A percentile compares a stretch with the other conserved stretches of the same genome.
Evolutionary conservation across 176 grass and related monocot genomes (phyloP).

Genomic region (Carex scoparia): DNA sequence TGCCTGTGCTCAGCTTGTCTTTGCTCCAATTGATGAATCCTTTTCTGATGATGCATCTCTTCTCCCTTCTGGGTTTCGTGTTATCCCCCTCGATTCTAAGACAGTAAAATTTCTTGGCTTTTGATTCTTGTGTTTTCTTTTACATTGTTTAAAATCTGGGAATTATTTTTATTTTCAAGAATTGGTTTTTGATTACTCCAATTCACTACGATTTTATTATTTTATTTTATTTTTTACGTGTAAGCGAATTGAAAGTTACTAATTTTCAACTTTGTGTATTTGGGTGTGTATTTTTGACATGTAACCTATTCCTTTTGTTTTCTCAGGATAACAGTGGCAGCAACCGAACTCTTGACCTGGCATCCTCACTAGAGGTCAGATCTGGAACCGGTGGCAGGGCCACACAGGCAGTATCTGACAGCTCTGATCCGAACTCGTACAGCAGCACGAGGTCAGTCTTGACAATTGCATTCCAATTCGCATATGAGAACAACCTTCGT

Average conservation of each 20-base stretch:
- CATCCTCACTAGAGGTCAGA: slow-evolving; percentile 74
- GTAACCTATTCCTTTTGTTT: background rate
- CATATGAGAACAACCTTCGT: slow-evolving; percentile 72
- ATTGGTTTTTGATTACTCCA: background rate
- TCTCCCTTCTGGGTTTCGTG: slow-evolving; percentile 83
- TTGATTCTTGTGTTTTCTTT: background rate
- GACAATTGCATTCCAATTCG: slow-evolving; percentile 91
- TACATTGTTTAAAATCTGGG: slow-evolving; percentile 30
- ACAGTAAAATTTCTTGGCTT: slow-evolving; percentile 24
- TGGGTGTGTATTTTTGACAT: background rate
- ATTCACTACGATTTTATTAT: background rate
- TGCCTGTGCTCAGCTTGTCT: slow-evolving; percentile 82
- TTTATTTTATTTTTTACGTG: too few species aligned
- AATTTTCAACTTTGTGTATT: background rate
- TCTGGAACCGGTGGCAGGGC: slow-evolving; percentile 48
- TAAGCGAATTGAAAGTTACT: too few species aligned
- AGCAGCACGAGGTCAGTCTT: slow-evolving; percentile 56
- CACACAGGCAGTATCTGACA: slow-evolving; percentile 21
- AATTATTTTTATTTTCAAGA: background rate
- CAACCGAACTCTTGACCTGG: slow-evolving; percentile 80
- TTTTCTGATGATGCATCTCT: slow-evolving; percentile 86
- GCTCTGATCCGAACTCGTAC: background rate
- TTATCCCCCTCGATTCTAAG: slow-evolving; percentile 77
- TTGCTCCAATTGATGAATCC: slow-evolving; percentile 93
- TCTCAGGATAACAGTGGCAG: slow-evolving; percentile 1